Base-by-base conservation (phyloP, 768 basidiomycete genomes). In the Boletus coccyginus region DNA sequence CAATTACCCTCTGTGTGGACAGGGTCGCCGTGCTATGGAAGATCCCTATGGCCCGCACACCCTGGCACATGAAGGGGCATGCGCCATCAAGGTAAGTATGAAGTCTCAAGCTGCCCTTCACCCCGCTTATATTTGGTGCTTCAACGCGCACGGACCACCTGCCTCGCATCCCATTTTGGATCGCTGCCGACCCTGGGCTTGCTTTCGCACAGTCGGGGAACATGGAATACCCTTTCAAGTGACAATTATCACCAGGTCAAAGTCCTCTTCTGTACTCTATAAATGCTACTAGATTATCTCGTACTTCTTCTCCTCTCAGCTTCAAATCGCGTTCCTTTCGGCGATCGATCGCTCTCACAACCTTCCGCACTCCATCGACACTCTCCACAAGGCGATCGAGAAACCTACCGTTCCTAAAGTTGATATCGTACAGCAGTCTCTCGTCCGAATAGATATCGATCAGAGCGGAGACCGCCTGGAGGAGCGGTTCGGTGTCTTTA, bases 361-460 rank as follows among this genome's bases (percentile, higher is more conserved):
- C 79, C 60, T 81, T 82, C 63, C 79, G 84, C 31, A 91, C 69
- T 13, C 80, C 80, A 43, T 86, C 87, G 11, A 88, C 76, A 50
- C 82, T 81, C n/a, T 74, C 78, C 14, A 71, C 74, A 7, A 94
- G 78, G 49, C 73, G 74, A 17, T 77, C 77, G 0, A 88, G 72
- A 65, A 81, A 90, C 14, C 73, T 68, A 0, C 82, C 82, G 53
- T 85, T 74, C 42, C 84, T 80, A 76, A 94, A 94, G 68, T 92
- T 92, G 55, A 83, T 66, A 67, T 98, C 94, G 66, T 90, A 94
- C 0, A 87, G 80, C 52, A 83, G 70, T 9, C 72, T 78, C 72
- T 98, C 94, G 73, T 98, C 94, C 5, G 94, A 92, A 70, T 90
- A 98, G 50, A 96, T 92, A 68, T 97, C 94, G 55, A 97, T 90